phyloP scores from a whole-genome alignment of 257 asterid genomes.

The Petrea volubilis region DNA sequence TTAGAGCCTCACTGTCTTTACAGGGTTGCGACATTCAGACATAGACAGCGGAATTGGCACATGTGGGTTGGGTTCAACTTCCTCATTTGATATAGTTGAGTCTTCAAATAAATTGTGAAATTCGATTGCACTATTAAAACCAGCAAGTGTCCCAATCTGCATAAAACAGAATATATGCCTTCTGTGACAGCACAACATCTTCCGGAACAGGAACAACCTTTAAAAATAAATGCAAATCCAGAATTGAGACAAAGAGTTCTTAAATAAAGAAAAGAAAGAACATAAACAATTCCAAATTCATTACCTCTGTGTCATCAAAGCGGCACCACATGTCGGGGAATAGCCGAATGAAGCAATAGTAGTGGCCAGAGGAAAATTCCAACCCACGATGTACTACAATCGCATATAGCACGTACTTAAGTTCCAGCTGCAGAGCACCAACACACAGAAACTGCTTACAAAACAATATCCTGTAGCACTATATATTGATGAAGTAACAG shows the following conservation, averaged over 20 bases:
- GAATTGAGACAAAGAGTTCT: too few species aligned
- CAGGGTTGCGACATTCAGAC: neutral
- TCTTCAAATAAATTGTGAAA: slow-evolving; percentile 39
- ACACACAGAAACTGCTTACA: neutral
- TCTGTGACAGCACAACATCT: slow-evolving; percentile 73
- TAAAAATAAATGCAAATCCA: too few species aligned
- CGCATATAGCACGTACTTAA: slow-evolving; percentile 70
- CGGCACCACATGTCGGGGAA: slow-evolving; percentile 71
- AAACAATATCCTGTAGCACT: slow-evolving; percentile 8
- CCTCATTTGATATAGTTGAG: slow-evolving; percentile 25
- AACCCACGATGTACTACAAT: slow-evolving; percentile 81
- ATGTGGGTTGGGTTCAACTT: neutral
- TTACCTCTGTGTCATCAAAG: slow-evolving; percentile 85
- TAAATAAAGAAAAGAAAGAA: too few species aligned
- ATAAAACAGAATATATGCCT: slow-evolving; percentile 89
- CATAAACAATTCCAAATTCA: too few species aligned
- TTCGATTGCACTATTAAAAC: slow-evolving; percentile 63
- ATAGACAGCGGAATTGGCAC: neutral
- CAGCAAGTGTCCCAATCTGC: slow-evolving; percentile 67
- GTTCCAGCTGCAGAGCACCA: slow-evolving; percentile 52
- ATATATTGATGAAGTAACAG: too few species aligned
- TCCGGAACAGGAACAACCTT: slow-evolving; percentile 64
- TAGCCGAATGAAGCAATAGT: slow-evolving; percentile 70
- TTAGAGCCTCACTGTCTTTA: neutral
- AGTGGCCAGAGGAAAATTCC: slow-evolving; percentile 81